Percentiles rank a stretch among this genome's conserved stretches.
These are phyloP conservation scores for Scenedesmus sp. DNA, from an alignment of 163 green algal species.

Conservation along the genomic window DNA sequence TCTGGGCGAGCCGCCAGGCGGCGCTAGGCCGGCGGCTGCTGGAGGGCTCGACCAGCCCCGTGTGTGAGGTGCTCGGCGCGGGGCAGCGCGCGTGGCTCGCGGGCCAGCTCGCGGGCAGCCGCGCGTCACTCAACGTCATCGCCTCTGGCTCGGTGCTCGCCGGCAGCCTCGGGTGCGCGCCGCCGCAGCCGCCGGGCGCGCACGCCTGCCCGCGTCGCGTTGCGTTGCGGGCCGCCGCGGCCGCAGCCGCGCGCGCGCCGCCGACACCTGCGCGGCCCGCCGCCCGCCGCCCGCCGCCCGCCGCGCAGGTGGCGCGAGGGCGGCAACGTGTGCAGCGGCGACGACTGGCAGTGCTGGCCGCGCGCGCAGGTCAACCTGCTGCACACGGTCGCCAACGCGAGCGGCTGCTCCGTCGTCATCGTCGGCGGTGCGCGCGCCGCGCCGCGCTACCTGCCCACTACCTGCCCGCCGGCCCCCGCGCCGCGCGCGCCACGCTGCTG, in stretches of 20 bases:
- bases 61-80: slow-evolving; percentile 50
- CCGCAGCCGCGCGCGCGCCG: no score
- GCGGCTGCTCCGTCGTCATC: slow-evolving; percentile 64
- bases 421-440: no score
- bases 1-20: slow-evolving; percentile 5
- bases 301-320: no score
- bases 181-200: no score
- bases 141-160: slow-evolving; percentile 45
- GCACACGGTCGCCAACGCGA: slow-evolving; percentile 60
- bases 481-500: no score
- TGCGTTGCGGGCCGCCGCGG: no score
- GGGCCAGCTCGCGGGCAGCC: slow-evolving; percentile 21
- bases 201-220: no score
- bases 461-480: no score
- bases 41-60: slow-evolving; percentile 18
- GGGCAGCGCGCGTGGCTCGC: slow-evolving; percentile 52
- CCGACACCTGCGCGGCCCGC: no score
- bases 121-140: slow-evolving; percentile 46
- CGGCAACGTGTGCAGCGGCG: slow-evolving; percentile 33
- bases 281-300: no score
- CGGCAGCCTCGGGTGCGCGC: slow-evolving; percentile 23
- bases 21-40: slow-evolving; percentile 10
- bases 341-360: slow-evolving; percentile 48
- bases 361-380: slow-evolving; percentile 62
- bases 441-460: no score